A percentile compares a stretch with the other conserved stretches of the same genome.
Evolutionary conservation across 1,284 basidiomycete genomes (phyloP).

Genomic region (Phlebopus sp.): DNA sequence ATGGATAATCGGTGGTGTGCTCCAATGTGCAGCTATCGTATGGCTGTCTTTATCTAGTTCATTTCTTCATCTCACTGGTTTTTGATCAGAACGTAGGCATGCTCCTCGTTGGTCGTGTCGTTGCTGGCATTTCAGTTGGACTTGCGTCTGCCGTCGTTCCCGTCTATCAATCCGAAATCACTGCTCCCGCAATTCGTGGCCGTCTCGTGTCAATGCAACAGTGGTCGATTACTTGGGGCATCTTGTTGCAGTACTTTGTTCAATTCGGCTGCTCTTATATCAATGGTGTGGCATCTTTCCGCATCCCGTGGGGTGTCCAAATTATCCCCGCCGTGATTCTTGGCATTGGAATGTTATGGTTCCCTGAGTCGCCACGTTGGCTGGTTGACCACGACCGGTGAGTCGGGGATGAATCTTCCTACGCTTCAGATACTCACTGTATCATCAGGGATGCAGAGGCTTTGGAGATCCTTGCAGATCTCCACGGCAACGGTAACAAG

Average conservation of each 20-base stretch:
- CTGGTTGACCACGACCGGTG: constrained; percentile 60
- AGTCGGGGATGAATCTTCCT: constrained; percentile 7
- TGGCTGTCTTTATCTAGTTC: constrained; percentile 17
- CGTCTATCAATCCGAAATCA: constrained; percentile 73
- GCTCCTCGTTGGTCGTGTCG: constrained; percentile 66
- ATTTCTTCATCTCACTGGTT: background rate
- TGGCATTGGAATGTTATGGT: constrained; percentile 62
- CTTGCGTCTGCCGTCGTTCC: constrained; percentile 60
- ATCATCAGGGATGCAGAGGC: constrained; percentile 61
- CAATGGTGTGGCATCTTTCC: constrained; percentile 66
- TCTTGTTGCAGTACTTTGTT: constrained; percentile 71
- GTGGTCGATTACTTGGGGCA: constrained; percentile 78
- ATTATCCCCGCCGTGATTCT: constrained; percentile 73
- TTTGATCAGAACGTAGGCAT: constrained; percentile 55
- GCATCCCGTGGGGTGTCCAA: constrained; percentile 78
- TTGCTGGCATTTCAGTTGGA: constrained; percentile 59
- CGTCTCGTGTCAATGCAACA: constrained; percentile 76
- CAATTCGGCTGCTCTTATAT: constrained; percentile 76
- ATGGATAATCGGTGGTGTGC: constrained; percentile 69
- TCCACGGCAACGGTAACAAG: constrained; percentile 72
- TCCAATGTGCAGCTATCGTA: constrained; percentile 63
- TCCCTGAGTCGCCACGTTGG: constrained; percentile 70
- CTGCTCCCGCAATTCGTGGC: constrained; percentile 67
- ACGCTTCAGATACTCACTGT: constrained; percentile 7
- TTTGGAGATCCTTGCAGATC: constrained; percentile 71